phyloP scores from a whole-genome alignment of 352 stramenopile species.

The Thalassiosira gravida region DNA sequence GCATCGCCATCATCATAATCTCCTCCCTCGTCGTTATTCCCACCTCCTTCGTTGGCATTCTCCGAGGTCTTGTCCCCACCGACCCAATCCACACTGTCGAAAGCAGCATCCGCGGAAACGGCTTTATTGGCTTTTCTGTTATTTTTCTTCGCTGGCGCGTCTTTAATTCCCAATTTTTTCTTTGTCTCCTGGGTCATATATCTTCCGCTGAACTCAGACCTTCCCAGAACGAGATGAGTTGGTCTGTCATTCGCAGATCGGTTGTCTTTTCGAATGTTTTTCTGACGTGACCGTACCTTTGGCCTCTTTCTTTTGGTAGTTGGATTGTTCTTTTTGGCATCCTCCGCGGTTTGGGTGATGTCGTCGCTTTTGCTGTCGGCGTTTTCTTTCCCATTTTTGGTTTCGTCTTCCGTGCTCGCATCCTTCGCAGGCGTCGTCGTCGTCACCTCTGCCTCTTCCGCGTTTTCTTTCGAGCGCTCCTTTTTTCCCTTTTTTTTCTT shows the following conservation, averaged over 20 bases:
- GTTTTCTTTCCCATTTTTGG: slow-evolving; percentile 1
- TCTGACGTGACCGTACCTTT: slow-evolving; percentile 82
- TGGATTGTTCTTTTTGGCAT: background rate
- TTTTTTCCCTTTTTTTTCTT: slow-evolving; percentile 55
- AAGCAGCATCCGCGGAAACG: slow-evolving; percentile 2
- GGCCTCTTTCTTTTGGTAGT: slow-evolving; percentile 34
- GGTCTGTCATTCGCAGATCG: slow-evolving; percentile 68
- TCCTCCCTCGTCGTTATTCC: background rate
- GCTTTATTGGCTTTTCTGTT: background rate
- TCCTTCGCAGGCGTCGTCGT: slow-evolving; percentile 4
- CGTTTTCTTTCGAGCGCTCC: slow-evolving; percentile 33
- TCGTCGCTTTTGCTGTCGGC: slow-evolving; percentile 7
- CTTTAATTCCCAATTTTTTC: slow-evolving; percentile 47
- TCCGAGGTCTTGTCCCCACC: slow-evolving; percentile 3
- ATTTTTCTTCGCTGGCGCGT: background rate
- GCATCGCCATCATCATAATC: background rate
- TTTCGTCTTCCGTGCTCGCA: background rate
- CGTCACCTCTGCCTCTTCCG: slow-evolving; percentile 50
- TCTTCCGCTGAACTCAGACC: slow-evolving; percentile 64
- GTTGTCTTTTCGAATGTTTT: slow-evolving; percentile 86
- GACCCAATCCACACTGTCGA: slow-evolving; percentile 39
- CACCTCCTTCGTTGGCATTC: background rate
- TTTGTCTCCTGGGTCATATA: slow-evolving; percentile 74
- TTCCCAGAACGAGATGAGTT: slow-evolving; percentile 65
- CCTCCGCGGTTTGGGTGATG: slow-evolving; percentile 1